These are phyloP conservation scores for Tetrastigma voinierianum DNA, from an alignment of 164 flowering plant species.

Conservation along the genomic window DNA sequence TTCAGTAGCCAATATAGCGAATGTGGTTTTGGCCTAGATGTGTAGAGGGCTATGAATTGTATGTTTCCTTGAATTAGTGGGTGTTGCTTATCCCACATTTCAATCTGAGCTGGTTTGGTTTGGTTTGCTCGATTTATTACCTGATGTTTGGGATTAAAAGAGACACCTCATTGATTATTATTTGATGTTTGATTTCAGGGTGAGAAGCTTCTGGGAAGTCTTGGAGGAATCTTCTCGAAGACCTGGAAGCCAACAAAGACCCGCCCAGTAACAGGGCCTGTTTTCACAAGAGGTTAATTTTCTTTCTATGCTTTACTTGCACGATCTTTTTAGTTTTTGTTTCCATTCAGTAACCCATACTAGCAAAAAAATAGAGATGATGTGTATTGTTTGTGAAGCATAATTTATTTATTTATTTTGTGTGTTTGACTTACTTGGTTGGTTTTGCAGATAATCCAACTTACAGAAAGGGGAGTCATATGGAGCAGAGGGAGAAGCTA, in stretches of 20 bases:
- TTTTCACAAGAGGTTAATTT: conserved; percentile 35
- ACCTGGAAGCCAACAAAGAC: conserved; percentile 70
- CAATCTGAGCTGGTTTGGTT: no score
- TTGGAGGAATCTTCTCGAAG: conserved; percentile 65
- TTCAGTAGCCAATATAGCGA: no score
- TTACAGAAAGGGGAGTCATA: conserved; percentile 26
- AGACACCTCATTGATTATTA: no score
- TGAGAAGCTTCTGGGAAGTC: conserved; percentile 60
- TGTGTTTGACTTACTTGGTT: conserved; percentile 1
- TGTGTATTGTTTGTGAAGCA: background rate
- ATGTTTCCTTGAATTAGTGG: no score
- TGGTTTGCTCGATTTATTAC: background rate
- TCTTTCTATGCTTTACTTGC: background rate
- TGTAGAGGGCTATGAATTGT: no score
- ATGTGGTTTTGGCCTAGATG: no score
- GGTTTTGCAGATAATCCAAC: conserved; percentile 33
- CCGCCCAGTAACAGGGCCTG: conserved; percentile 46
- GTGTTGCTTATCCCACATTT: no score
- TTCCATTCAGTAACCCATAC: no score
- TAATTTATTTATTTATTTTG: background rate
- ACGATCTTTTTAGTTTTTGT: background rate
- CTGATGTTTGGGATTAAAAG: no score
- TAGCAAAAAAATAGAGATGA: no score
- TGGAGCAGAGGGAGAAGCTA: conserved; percentile 55
- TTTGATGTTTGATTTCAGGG: conserved; percentile 39